Evolutionary conservation across 2,329 filamentous ascomycete species (phyloP), one percentile per base, ranked within the genome.

Genomic region (Plenodomus lindquistii): DNA sequence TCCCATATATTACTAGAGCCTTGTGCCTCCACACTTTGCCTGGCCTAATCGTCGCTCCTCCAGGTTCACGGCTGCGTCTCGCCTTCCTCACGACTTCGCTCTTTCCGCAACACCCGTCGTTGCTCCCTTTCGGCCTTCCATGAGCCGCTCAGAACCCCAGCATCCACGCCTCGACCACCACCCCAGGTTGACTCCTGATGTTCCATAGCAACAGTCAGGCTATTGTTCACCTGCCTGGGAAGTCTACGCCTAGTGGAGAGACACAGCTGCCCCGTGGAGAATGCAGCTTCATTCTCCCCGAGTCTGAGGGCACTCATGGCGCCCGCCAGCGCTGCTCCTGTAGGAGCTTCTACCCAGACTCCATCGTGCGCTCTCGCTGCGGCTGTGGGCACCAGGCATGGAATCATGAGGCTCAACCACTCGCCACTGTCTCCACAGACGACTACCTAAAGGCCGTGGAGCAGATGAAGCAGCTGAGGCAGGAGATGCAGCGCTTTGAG

Each of bases 301-400:
- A 65, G 27, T 51, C 59, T 18, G 65, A 65, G 13, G 37, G 55
- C 4, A 54, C 40, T 35, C 60, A 50, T 37, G 56, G 52, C 44
- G 44, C 57, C 29, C 65, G 67, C 27, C 65, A 77, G 59, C 71
- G 71, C 48, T 78, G 76, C 57, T 55, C 68, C n/a, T 78, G 76
- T 50, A 73, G 75, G 42, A 71, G 69, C 57, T 78, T 75, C 65
- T 72, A 70, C 11, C 73, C 73, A 4, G 67, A 71, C 42, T 54
- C 67, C 9, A 45, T 65, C 11, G 60, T 73, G 17, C 69, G 68
- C 52, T 73, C 73, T n/a, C 68, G 61, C 41, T 78, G 76, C 53
- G 74, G 74, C 17, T 78, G 75, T 55, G 75, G 75, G 13, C 75
- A 78, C 59, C 75, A 76, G 59, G 75, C 75, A 56, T 78, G 75